Evolutionary conservation across 345 rosid species (phyloP), one percentile per base, ranked within the genome.

Genomic region (Aethionema arabicum): DNA sequence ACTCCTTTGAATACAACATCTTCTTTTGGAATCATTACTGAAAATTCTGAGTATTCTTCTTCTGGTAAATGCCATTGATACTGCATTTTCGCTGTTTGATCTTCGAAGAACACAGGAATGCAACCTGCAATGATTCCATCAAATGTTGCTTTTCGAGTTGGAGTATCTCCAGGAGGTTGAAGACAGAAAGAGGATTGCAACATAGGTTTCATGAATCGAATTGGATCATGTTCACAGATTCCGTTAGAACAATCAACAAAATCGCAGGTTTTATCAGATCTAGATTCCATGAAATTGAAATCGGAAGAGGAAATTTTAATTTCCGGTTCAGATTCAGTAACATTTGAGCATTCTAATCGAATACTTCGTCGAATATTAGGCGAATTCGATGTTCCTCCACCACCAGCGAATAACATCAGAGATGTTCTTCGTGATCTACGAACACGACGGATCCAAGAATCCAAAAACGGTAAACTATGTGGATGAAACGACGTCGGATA

Each of bases 401-500:
- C 95, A 4, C 99, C 97, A 0, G 97, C 95, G 67, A 93, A 93
- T 15, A 87, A 78, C 91, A 85, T 74, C 33, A 87, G 68, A 0
- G 79, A 74, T 0, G 76, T 79, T 56, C 95, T 80, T 37, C 68
- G 78, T 0, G 99, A 84, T 14, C 67, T 66, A 45, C 72, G 82
- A 0, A 84, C 97, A 2, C 90, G 73, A 4, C 75, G 80, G 56
- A 84, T 59, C 97, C 98, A 92, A 0, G 86, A 78, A n/a, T 84
- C 82, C 0, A 87, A 57, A 42, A 83, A 73, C 29, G 77, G 74
- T 41, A 77, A 66, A 75, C 67, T 87, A 6, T 88, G 80, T 0
- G 97, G 99, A 49, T 93, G 99, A 74, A 82, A 93, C 52, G 97
- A 85, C 5, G 96, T 93, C 49, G 95, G 90, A 32, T 90, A 87